These are phyloP conservation scores for Glomus cerebriforme DNA, from an alignment of 192 early-diverging fungal species.

Conservation along the genomic window DNA sequence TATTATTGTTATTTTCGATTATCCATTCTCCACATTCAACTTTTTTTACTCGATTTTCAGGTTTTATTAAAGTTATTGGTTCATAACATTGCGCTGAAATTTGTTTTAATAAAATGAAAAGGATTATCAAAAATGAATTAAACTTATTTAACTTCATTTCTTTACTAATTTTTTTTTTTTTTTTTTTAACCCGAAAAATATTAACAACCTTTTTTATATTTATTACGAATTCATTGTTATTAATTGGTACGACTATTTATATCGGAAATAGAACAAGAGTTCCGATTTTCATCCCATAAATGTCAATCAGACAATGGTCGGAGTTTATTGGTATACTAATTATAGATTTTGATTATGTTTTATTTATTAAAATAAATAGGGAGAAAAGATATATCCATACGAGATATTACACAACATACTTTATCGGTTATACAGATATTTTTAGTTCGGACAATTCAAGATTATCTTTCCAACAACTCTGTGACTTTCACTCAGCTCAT, in stretches of 20 bases:
- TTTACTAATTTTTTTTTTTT: not conserved
- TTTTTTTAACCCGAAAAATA: not conserved
- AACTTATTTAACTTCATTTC: not conserved
- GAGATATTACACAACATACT: no score
- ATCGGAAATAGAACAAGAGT: no score
- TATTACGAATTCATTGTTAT: no score
- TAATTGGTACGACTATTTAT: no score
- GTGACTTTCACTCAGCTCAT: slow-evolving; percentile 34
- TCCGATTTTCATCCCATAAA: no score
- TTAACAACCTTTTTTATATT: no score
- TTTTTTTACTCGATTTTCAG: not conserved
- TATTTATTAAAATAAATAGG: no score
- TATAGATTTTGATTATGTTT: no score
- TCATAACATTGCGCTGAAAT: not conserved
- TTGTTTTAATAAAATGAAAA: not conserved
- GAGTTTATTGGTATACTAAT: no score
- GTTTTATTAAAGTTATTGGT: not conserved
- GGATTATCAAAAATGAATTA: not conserved
- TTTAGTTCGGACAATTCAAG: not conserved
- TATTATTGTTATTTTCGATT: not conserved
- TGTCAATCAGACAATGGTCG: no score
- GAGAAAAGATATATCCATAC: no score
- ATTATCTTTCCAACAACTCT: slow-evolving; percentile 39
- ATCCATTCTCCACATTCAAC: not conserved
- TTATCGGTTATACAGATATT: no score